Base-by-base conservation (phyloP, 306 rosid genomes). In the Mimosa pudica region DNA sequence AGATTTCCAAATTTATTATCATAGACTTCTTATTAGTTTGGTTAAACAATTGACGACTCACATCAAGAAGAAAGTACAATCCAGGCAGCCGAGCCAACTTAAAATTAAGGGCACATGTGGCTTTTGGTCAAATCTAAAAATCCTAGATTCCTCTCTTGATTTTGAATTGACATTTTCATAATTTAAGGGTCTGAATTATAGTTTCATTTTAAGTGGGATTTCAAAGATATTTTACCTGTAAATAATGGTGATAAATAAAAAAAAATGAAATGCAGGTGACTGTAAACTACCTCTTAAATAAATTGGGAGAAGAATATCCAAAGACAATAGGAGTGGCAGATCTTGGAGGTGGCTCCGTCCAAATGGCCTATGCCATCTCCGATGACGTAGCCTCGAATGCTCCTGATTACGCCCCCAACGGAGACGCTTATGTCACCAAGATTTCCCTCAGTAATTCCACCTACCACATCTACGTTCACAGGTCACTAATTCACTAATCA, bases 291-390 rank as follows among this genome's bases (percentile, higher is more conserved):
- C 85, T 88, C 2, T 85, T 87, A 38, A 89, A 90, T 8, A 92
- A 87, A 33, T 75, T 90, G 86, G 94, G 97, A 54, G 77, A 85
- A 87, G 54, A 77, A 41, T 88, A 84, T 73, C 42, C 86, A 2
- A 42, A 88, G 4, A 92, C 97, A 16, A 89, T 85, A 61, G 97
- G 91, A 68, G 89, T 88, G 30, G 88, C 88, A 66, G 92, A 91
- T 84, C 90, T 91, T 76, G 96, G 96, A 33, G 93, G 96, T 65
- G 96, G 93, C 48, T 91, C 96, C 9, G 91, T 92, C 73, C 97
- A 92, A 78, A 89, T 92, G 92, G 92, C 97, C 12, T 92, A 92
- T 84, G 97, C 97, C 10, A 80, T 92, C 71, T 87, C 97, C 0
- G 86, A 82, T 78, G n/a, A 70, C 1, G 84, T 75, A 65, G 91